Conservation (phyloP, 805 yeast genomes). For the Saccharomycopsis javanensis region DNA sequence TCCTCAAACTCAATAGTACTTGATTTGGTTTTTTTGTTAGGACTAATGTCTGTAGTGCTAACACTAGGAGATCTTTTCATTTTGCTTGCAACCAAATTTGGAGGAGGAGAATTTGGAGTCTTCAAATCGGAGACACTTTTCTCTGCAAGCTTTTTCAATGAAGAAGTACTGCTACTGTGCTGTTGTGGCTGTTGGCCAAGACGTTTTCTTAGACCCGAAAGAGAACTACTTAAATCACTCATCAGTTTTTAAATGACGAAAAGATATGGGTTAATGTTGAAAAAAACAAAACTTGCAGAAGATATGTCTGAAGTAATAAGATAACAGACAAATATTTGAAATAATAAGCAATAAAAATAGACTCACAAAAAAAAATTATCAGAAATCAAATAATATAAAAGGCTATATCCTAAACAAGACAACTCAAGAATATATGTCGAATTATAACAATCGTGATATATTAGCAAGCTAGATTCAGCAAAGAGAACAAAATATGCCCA, state of each 20-base stretch:
- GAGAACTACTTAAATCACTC: constrained; percentile 17
- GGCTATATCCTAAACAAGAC: too few relatives aligned
- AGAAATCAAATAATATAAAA: too few relatives aligned
- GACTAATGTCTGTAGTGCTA: background rate
- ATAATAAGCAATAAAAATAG: too few relatives aligned
- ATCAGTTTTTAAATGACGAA: background rate
- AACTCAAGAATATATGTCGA: too few relatives aligned
- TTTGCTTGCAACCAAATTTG: background rate
- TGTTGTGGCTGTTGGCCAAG: constrained; percentile 1
- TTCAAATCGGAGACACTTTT: background rate
- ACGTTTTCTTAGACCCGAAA: constrained; percentile 14
- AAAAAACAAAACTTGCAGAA: too few relatives aligned
- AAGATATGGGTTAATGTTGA: background rate
- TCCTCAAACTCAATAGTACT: constrained; percentile 8
- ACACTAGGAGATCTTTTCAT: background rate
- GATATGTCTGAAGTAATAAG: too few relatives aligned
- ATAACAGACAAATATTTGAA: too few relatives aligned
- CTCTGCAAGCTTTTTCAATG: background rate
- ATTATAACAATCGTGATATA: too few relatives aligned
- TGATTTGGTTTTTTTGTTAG: background rate
- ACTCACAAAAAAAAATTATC: too few relatives aligned
- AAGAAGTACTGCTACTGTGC: constrained; percentile 3
- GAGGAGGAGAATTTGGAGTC: background rate
- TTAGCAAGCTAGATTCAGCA: too few relatives aligned
- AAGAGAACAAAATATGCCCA: too few relatives aligned